Base-by-base conservation (phyloP, 352 stramenopile species). In the Globisporangium splendens region DNA sequence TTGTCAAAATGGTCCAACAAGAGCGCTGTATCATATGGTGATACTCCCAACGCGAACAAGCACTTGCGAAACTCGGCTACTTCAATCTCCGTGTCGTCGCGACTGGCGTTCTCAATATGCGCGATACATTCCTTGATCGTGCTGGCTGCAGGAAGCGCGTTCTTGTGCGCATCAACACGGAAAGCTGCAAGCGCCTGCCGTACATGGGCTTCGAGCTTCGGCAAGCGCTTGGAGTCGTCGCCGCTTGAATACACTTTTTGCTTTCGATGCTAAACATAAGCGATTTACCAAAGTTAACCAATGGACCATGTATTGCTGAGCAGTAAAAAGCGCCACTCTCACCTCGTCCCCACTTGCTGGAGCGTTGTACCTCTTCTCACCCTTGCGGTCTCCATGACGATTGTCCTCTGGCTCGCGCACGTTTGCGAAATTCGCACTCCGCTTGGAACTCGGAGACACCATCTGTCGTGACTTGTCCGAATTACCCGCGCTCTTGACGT, bases 41-140 rank as follows among this genome's bases (percentile, higher is more conserved):
- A 42, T 0, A 74, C 4, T 1, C 72, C 72, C 28, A 81, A 44
- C 33, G 72, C 65, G 28, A 68, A 78, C 3, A 81, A 51, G 35
- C 66, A 74, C 50, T 78, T 78, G 49, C 64, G 72, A 8, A 81
- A 63, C 14, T 65, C 59, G 20, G 38, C 13, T 1, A 61, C 55
- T 3, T 74, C 64, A 15, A 77, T 51, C 18, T 65, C 59, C 6
- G 18, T 42, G 38, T 56, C 53, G 42, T 41, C 38, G 22, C 38
- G 35, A 12, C 54, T 59, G 11, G 18, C 58, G 13, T 35, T 56
- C 50, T 63, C 58, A 15, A 63, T 55, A 38, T 69, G 52, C 12
- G 52, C 46, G 44, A 77, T 50, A 41, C 69, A 74, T 46, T 35
- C 38, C 22, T 61, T 66, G 61, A 78, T 78, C 18, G 66, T 71